Evolutionary conservation across 345 rosid genomes (phyloP).

Genomic region (Mercurialis annua): DNA sequence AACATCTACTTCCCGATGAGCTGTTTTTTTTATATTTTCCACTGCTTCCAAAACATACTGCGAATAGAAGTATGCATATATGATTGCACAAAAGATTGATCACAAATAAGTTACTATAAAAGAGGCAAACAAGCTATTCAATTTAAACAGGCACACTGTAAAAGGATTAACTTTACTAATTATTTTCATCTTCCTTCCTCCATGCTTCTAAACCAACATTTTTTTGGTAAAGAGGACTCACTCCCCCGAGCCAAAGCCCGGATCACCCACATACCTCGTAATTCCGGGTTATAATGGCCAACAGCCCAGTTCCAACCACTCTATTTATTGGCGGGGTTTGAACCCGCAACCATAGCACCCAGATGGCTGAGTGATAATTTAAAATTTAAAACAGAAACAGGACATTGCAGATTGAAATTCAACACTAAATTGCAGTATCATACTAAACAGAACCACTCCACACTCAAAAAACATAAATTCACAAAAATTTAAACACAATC

Average conservation of each 20-base stretch:
- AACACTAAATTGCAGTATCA: neutral
- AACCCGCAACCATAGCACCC: too few relatives aligned
- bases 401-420: neutral
- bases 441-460: neutral
- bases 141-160: neutral
- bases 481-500: too few relatives aligned
- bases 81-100: constrained; percentile 9
- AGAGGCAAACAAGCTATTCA: neutral
- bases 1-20: constrained; percentile 84
- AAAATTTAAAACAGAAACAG: constrained; percentile 2
- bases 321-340: too few relatives aligned
- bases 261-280: too few relatives aligned
- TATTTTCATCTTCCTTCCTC: neutral
- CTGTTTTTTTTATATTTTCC: constrained; percentile 53
- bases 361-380: too few relatives aligned
- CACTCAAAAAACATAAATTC: neutral
- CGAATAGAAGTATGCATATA: constrained; percentile 10
- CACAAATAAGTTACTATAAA: neutral
- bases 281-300: too few relatives aligned
- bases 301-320: too few relatives aligned
- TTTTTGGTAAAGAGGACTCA: too few relatives aligned
- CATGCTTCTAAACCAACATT: neutral
- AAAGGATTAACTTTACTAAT: neutral
- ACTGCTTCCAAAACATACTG: constrained; percentile 80
- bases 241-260: too few relatives aligned